Percentiles rank a stretch among this genome's conserved stretches.
Conservation (phyloP, 306 rosid species). For the Castanopsis chinensis region DNA sequence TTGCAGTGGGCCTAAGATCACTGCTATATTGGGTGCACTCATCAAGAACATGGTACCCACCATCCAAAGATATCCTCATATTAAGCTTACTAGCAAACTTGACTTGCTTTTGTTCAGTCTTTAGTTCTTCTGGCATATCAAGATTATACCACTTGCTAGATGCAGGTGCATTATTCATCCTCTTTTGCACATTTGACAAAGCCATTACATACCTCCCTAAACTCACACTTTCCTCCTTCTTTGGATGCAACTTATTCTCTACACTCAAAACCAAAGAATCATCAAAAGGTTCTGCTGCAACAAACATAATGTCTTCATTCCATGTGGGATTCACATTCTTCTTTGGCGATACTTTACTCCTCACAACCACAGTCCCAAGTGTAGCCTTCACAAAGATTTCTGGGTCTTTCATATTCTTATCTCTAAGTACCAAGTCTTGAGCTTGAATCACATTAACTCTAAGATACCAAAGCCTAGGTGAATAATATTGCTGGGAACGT, state of each 20-base stretch:
- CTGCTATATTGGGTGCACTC: constrained; percentile 53
- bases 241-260: too few species aligned
- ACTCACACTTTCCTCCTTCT: too few species aligned
- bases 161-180: not conserved
- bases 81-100: constrained; percentile 45
- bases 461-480: constrained; percentile 28
- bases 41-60: constrained; percentile 52
- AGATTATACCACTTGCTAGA: constrained; percentile 23
- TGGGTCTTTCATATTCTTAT: too few species aligned
- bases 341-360: not conserved
- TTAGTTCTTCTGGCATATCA: not conserved
- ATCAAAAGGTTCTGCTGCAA: too few species aligned
- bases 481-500: constrained; percentile 39
- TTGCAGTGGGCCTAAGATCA: constrained; percentile 50
- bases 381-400: not conserved
- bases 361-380: not conserved
- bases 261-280: too few species aligned
- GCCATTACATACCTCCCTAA: too few species aligned
- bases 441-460: too few species aligned
- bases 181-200: not conserved
- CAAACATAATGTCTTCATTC: too few species aligned
- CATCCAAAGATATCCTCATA: constrained; percentile 41
- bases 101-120: constrained; percentile 26
- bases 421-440: too few species aligned
- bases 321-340: constrained; percentile 10